Base-by-base conservation (phyloP, 495 filamentous ascomycete species). In the Talaromyces proteolyticus region DNA sequence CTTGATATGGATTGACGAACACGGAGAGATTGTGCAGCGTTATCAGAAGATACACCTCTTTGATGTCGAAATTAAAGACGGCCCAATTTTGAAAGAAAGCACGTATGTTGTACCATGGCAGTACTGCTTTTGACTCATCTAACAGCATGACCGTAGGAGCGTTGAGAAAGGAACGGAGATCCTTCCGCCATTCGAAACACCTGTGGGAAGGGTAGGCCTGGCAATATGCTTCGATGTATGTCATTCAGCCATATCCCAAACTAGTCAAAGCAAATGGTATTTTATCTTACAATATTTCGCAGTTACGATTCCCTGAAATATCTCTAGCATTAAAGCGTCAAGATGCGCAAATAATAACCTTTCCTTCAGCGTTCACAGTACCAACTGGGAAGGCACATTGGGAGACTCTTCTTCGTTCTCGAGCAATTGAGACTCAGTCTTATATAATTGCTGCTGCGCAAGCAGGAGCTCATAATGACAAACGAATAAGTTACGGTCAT, bases 371-470 rank as follows among this genome's bases (percentile, higher is more conserved):
- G 14, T 97, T 96, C 61, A 96, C 91, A 8, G 75, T 95, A 2
- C 85, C 85, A 2, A 96, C 93, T 0, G 92, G 93, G 0, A 70
- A 70, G 42, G 90, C 86, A 6, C 93, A 97, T 63, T 97, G 92
- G 92, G 80, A 86, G 53, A 64, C 76, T 0, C 66, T 97, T 1
- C 67, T 97, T 6, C 73, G 87, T 29, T 84, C 91, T 2, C 75
- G 92, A 45, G 93, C 92, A 7, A 89, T 97, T 47, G 93, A 97
- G 67, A 91, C 85, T 0, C 91, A 96, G 61, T 75, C 77, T 3
- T 97, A 86, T 70, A 85, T 96, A 10, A 65, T 97, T 51, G 92
- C 91, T 11, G 87, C 93, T 0, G 93, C 93, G 3, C 92, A 96
- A 61, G 81, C 82, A 22, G 88, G 88, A 16, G 58, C 57, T 16